These are phyloP conservation scores for Backusella circina DNA, from an alignment of 192 early-diverging fungal genomes.

Conservation along the genomic window DNA sequence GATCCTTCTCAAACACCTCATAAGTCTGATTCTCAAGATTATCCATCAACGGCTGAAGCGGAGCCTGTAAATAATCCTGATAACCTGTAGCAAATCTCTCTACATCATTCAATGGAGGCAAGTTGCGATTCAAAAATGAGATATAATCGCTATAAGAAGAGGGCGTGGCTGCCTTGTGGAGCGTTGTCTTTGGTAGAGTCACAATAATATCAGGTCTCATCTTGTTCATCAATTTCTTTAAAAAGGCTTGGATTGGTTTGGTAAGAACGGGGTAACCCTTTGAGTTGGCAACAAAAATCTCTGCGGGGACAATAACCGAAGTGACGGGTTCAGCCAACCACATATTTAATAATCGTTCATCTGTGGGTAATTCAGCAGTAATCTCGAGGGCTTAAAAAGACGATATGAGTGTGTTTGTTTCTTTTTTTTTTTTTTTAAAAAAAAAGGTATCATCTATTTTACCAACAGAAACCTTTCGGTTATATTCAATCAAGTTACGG, in stretches of 20 bases:
- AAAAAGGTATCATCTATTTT: neutral
- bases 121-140: slow-evolving; percentile 63
- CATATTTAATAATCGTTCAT: slow-evolving; percentile 39
- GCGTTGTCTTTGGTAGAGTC: neutral
- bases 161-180: slow-evolving; percentile 41
- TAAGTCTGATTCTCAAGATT: slow-evolving; percentile 93
- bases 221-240: slow-evolving; percentile 46
- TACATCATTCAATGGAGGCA: slow-evolving; percentile 54
- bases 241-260: slow-evolving; percentile 70
- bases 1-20: slow-evolving; percentile 94
- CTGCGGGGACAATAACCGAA: slow-evolving; percentile 66
- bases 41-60: slow-evolving; percentile 89
- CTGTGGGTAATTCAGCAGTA: slow-evolving; percentile 44
- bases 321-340: slow-evolving; percentile 93
- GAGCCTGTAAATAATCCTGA: slow-evolving; percentile 86
- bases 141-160: slow-evolving; percentile 76
- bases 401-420: neutral
- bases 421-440: too few species aligned
- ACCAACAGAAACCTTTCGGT: slow-evolving; percentile 44
- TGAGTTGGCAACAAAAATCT: slow-evolving; percentile 72
- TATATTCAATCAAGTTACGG: slow-evolving; percentile 66
- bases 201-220: slow-evolving; percentile 23
- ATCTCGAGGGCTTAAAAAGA: slow-evolving; percentile 52
- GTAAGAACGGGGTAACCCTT: slow-evolving; percentile 91
- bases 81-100: slow-evolving; percentile 82